Conservation (phyloP, 768 basidiomycete genomes). For the Trametes gibbosa region DNA sequence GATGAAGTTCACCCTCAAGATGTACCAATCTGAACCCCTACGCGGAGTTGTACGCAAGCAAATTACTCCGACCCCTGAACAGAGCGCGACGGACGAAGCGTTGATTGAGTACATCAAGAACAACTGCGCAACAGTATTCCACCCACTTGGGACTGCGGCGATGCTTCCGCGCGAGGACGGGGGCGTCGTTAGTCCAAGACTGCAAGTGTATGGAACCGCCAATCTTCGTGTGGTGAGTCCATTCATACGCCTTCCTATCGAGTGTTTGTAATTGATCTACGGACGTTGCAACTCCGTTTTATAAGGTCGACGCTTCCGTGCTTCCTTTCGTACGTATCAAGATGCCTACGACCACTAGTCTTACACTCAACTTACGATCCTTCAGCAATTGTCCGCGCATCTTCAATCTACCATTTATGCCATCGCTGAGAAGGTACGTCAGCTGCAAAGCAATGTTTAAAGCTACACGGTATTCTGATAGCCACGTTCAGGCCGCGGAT, state of each 20-base stretch:
- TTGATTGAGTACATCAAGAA: conserved; percentile 6
- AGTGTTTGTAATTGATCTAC: no score
- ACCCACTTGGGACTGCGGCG: conserved; percentile 1
- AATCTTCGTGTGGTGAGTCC: conserved; percentile 11
- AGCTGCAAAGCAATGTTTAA: not conserved
- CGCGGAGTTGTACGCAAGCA: not conserved
- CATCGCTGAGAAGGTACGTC: conserved; percentile 8
- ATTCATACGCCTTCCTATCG: not conserved
- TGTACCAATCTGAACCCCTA: conserved; percentile 1
- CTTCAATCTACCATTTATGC: conserved; percentile 10
- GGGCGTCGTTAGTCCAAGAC: conserved; percentile 4
- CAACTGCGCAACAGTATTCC: not conserved
- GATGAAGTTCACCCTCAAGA: conserved; percentile 3
- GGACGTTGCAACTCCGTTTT: no score
- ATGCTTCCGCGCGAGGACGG: not conserved
- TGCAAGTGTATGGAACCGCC: conserved; percentile 12
- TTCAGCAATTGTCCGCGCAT: not conserved
- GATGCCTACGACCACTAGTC: no score
- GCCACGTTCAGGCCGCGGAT: not conserved
- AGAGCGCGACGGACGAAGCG: not conserved
- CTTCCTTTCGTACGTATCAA: not conserved
- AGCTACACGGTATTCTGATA: no score
- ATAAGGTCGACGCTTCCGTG: conserved; percentile 2
- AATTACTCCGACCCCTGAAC: not conserved
- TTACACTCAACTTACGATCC: not conserved